Evolutionary conservation across 345 rosid species (phyloP), one percentile per base, ranked within the genome.

Genomic region (Ceriops tagal): DNA sequence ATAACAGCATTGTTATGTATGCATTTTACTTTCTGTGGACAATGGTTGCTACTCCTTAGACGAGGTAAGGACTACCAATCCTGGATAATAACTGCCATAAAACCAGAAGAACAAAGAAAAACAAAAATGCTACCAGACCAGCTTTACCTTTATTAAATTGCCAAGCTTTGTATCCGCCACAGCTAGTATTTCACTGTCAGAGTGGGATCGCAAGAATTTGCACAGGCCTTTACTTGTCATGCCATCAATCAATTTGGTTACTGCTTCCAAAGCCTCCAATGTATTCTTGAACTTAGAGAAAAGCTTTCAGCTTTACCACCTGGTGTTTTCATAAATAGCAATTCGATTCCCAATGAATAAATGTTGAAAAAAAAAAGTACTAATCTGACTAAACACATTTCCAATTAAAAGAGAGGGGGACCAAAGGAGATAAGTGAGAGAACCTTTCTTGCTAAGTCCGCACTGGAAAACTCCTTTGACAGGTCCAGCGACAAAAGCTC

Each of bases 161-260:
- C 99, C 98, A 61, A 95, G 96, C 80, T 90, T 95, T 0, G 97
- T 85, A 78, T 92, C 97, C 72, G 91, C 96, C 20, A 95, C 95
- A 27, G 76, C 99, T 34, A 95, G 67, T 1, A 68, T 71, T 73
- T 92, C 96, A 30, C 89, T 90, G 6, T 76, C 79, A 69, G 96
- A 91, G 64, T 93, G 87, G 16, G 83, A 71, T 2, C 83, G 81
- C 79, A 95, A 75, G 75, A 95, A 95, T 58, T 95, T 92, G 19
- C 96, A 83, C 10, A 92, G 83, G 77, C 91, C 86, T 67, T 90
- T 90, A 84, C 87, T 83, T 69, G 1, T 34, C 8, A 6, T 34
- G 35, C 35, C 8, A 34, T 34, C 35, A 34, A 34, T 34, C 35
- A 90, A 73, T 26, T 89, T 85, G 0, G 96, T 88, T 0, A 87